Evolutionary conservation across 257 asterid species (phyloP).

Genomic region (Penstemon eatonii): DNA sequence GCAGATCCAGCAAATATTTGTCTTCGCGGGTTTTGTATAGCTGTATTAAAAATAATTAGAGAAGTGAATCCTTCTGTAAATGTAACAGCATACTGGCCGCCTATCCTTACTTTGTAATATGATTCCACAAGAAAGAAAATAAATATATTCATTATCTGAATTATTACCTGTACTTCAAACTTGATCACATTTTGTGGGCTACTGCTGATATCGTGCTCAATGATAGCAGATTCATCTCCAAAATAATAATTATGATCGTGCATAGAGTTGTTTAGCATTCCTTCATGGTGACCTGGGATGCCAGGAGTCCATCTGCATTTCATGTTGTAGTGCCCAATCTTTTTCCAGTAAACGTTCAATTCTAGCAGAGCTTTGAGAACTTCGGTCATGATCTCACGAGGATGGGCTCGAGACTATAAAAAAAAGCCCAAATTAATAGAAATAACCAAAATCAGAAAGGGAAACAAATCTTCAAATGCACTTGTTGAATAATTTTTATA

Average conservation of each 20-base stretch:
- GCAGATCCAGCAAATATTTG: conserved; percentile 88
- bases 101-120: conserved; percentile 1
- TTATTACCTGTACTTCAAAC: conserved; percentile 89
- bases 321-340: conserved; percentile 76
- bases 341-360: conserved; percentile 76
- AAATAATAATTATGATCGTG: conserved; percentile 43
- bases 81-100: background rate
- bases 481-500: background rate
- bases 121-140: background rate
- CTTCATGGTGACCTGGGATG: conserved; percentile 42
- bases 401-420: conserved; percentile 75
- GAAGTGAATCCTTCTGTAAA: background rate
- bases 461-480: background rate
- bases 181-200: conserved; percentile 61
- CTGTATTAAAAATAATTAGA: conserved; percentile 39
- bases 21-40: conserved; percentile 93
- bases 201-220: conserved; percentile 52
- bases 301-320: conserved; percentile 76
- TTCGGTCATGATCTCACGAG: conserved; percentile 80
- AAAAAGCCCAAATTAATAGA: conserved; percentile 18
- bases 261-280: conserved; percentile 46
- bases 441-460: conserved; percentile 13
- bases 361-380: conserved; percentile 76
- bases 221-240: conserved; percentile 54
- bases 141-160: background rate